A percentile compares a stretch with the other conserved stretches of the same genome.
Conservation (phyloP, 2,329 filamentous ascomycete species). For the Diaporthe nobilis region DNA sequence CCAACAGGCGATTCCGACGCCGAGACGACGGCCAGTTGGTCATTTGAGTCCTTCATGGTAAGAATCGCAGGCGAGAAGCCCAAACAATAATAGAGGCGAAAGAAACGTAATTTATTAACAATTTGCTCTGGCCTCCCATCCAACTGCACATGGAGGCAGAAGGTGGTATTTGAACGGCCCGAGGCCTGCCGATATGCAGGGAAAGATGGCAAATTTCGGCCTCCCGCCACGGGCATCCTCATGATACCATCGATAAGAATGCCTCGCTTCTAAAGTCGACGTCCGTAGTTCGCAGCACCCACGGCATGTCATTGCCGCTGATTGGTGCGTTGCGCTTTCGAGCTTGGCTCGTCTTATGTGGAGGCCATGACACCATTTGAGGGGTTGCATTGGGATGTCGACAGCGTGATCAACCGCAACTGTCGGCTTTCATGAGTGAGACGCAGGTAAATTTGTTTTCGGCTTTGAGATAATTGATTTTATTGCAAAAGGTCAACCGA, state of each 20-base stretch:
- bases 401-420: neutral
- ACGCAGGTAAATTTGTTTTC: no score
- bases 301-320: slow-evolving; percentile 9
- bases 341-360: slow-evolving; percentile 35
- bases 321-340: slow-evolving; percentile 30
- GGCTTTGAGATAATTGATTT: no score
- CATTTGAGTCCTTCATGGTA: slow-evolving; percentile 21
- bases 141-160: neutral
- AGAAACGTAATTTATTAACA: neutral
- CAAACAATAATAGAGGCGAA: neutral
- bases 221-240: neutral
- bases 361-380: slow-evolving; percentile 40
- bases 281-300: neutral
- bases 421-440: no score
- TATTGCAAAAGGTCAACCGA: neutral
- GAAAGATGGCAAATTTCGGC: neutral
- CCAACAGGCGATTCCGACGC: neutral
- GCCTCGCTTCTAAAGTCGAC: no score
- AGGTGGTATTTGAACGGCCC: slow-evolving; percentile 1
- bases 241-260: slow-evolving; percentile 39
- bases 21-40: neutral
- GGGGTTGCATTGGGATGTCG: neutral
- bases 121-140: fast-evolving
- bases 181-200: neutral
- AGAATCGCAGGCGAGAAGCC: no score